Evolutionary conservation across 2,329 filamentous ascomycete species (phyloP).

Genomic region (Cadophora sp.): DNA sequence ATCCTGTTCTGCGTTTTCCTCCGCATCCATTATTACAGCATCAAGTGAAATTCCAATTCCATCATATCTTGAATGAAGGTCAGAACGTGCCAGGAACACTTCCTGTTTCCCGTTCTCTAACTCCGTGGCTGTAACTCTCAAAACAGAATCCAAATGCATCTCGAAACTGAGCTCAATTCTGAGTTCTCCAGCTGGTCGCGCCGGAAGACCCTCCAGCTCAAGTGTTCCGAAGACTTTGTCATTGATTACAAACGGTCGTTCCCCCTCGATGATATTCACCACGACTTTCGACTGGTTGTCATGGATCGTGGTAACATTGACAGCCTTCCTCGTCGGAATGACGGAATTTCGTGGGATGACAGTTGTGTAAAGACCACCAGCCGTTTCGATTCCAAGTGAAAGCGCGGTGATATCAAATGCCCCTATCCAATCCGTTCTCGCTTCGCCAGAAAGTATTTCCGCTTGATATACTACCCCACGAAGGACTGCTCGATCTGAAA

Average conservation of each 20-base stretch:
- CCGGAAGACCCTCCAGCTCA: conserved; percentile 68
- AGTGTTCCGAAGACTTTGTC: conserved; percentile 75
- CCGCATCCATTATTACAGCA: neutral
- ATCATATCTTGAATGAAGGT: neutral
- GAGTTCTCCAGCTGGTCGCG: conserved; percentile 40
- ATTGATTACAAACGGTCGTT: conserved; percentile 73
- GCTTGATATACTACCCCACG: conserved; percentile 17
- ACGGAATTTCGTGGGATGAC: conserved; percentile 24
- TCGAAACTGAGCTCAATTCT: conserved; percentile 33
- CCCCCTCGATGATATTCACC: conserved; percentile 72
- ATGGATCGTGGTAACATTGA: conserved; percentile 53
- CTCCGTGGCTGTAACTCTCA: conserved; percentile 17
- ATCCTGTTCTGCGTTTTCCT: conserved; percentile 7
- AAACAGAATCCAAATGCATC: conserved; percentile 32
- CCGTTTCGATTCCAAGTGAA: conserved; percentile 23
- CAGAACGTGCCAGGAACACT: neutral
- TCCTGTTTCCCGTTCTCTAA: conserved; percentile 3
- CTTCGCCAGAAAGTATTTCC: neutral
- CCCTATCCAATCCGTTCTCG: neutral
- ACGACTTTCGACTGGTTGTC: conserved; percentile 63
- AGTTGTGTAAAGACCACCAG: conserved; percentile 12
- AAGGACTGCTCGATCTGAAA: conserved; percentile 18
- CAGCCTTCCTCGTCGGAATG: conserved; percentile 16
- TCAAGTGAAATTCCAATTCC: neutral
- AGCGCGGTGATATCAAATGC: conserved; percentile 13